These are phyloP conservation scores for Pueraria montana DNA, from an alignment of 306 rosid species.

Conservation along the genomic window DNA sequence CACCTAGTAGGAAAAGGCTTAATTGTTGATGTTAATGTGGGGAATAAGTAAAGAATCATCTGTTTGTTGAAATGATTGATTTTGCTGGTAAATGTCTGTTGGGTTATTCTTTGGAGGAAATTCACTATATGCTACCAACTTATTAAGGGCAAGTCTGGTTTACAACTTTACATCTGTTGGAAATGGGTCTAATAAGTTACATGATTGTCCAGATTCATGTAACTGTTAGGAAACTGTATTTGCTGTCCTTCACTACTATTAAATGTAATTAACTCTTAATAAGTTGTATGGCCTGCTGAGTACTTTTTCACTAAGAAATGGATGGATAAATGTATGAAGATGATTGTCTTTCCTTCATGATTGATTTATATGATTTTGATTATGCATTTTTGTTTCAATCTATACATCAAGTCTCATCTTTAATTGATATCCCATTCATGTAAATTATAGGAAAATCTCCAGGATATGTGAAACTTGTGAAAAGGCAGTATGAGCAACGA, in stretches of 20 bases:
- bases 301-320: too few relatives aligned
- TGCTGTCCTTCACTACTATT: neutral
- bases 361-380: conserved; percentile 19
- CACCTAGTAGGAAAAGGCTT: neutral
- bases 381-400: conserved; percentile 37
- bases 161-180: neutral
- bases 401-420: conserved; percentile 5
- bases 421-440: conserved; percentile 16
- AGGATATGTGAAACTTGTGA: conserved; percentile 56
- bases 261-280: too few relatives aligned
- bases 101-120: neutral
- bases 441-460: conserved; percentile 49
- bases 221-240: neutral
- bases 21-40: conserved; percentile 3
- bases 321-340: conserved; percentile 33
- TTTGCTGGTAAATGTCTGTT: neutral
- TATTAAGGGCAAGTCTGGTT: neutral
- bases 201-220: neutral
- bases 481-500: conserved; percentile 70
- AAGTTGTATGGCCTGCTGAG: too few relatives aligned
- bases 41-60: neutral
- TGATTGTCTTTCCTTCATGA: conserved; percentile 11
- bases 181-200: neutral
- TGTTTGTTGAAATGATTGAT: neutral
- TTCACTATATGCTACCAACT: neutral